These are phyloP conservation scores for Colletotrichum acutatum DNA, from an alignment of 2,329 filamentous ascomycete genomes.

Conservation along the genomic window DNA sequence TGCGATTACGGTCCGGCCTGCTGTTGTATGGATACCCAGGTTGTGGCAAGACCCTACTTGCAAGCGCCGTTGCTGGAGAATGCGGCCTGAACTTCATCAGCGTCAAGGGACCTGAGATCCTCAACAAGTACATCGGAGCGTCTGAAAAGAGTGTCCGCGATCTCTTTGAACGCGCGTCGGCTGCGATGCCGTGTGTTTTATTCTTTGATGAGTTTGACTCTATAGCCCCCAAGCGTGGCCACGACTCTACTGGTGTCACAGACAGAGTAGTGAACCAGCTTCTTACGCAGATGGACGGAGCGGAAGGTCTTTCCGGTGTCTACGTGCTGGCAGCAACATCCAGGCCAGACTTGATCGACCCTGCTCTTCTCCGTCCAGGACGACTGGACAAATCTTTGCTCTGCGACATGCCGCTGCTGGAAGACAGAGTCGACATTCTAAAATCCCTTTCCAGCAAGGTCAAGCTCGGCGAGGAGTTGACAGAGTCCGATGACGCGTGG, in stretches of 20 bases:
- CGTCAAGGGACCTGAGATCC: conserved; percentile 96
- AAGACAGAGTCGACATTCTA: conserved; percentile 91
- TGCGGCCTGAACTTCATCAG: conserved; percentile 98
- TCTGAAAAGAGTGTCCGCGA: conserved; percentile 97
- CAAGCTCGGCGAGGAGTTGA: conserved; percentile 75
- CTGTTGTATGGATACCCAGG: conserved; percentile 95
- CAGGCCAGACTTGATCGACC: conserved; percentile 93
- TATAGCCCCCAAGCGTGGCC: conserved; percentile 95
- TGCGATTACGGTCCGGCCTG: conserved; percentile 92
- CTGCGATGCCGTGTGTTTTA: conserved; percentile 90
- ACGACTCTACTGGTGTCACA: conserved; percentile 98
- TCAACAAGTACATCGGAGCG: conserved; percentile 99
- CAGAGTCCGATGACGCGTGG: conserved; percentile 65
- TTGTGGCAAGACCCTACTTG: conserved; percentile 95
- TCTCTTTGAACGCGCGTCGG: conserved; percentile 90
- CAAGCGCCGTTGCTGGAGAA: conserved; percentile 96
- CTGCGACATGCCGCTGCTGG: conserved; percentile 84
- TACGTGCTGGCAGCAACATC: conserved; percentile 97
- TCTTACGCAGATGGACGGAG: conserved; percentile 98
- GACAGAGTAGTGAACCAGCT: conserved; percentile 98
- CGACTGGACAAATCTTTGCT: conserved; percentile 93
- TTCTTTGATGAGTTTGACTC: conserved; percentile 99
- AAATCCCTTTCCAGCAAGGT: conserved; percentile 85
- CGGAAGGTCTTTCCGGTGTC: conserved; percentile 92
- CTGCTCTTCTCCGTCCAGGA: conserved; percentile 89